Evolutionary conservation across 345 rosid species (phyloP), one percentile per base, ranked within the genome.

Genomic region (Hypericum perforatum): DNA sequence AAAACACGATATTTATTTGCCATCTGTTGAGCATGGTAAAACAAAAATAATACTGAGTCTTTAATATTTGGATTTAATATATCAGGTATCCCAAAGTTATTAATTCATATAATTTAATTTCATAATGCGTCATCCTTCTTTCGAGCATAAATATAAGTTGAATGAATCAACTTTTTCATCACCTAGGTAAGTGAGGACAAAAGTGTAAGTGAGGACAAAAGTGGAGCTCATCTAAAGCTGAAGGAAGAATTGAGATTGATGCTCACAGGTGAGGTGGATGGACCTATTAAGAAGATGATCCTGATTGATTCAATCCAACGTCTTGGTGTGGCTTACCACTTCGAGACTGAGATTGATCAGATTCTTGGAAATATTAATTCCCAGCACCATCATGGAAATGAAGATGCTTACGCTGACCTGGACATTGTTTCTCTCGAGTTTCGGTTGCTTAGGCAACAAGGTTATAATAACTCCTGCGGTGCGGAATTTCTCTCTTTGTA

Each of bases 291-390:
- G 15, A 52, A 22, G 8, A 44, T 77, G 3, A 47, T 63, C 37
- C 49, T 66, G 60, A 53, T 77, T 5, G 75, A 74, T 61, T 53
- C 58, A 7, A 41, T 77, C 39, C 73, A 74, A 39, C 70, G 72
- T 5, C 39, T 74, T n/a, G 86, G 86, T 2, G 29, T 80, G 12
- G 51, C 66, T 8, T 76, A 80, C 39, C 84, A 71, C 69, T 82
- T 83, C 16, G 61, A 73, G 38, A 9, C 6, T 0, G 78, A 81
- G 64, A 64, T 69, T 40, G 75, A 69, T 8, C 59, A 41, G 16
- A 14, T 45, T 16, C 11, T 75, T 22, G 52, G 50, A 13, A 48
- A 8, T 39, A 43, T 62, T 3, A 16, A 11, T 13, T 32, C 29
- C 43, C 41, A 15, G 46, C 10, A 32, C 16, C 9, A 11, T 38